Evolutionary conservation across 1,284 basidiomycete species (phyloP).

Genomic region (Schizophyllum commune): DNA sequence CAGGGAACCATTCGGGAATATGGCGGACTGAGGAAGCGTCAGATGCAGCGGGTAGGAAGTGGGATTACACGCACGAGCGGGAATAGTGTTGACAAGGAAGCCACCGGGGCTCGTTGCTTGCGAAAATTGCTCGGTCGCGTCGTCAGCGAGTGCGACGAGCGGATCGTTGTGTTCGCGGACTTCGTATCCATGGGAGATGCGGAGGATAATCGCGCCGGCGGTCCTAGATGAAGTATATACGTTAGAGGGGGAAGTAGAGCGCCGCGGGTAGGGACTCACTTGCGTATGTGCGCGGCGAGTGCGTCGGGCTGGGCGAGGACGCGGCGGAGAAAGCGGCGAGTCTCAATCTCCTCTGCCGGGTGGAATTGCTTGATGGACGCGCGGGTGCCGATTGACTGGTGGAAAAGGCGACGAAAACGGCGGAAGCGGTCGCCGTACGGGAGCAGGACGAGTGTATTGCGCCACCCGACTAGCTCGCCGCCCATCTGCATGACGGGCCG

Average conservation of each 20-base stretch:
- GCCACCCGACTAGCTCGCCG: slow-evolving; percentile 63
- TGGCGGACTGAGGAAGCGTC: slow-evolving; percentile 37
- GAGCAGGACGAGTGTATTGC: slow-evolving; percentile 49
- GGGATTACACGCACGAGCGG: slow-evolving; percentile 32
- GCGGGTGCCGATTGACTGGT: slow-evolving; percentile 48
- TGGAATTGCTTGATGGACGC: slow-evolving; percentile 41
- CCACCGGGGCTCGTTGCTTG: slow-evolving; percentile 47
- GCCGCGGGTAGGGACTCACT: slow-evolving; percentile 29
- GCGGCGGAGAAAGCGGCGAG: slow-evolving; percentile 46
- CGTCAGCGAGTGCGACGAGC: slow-evolving; percentile 48
- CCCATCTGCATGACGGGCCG: slow-evolving; percentile 53
- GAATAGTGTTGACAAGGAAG: slow-evolving; percentile 53
- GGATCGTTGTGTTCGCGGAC: slow-evolving; percentile 49
- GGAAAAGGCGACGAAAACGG: slow-evolving; percentile 51
- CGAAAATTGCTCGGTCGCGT: slow-evolving; percentile 52
- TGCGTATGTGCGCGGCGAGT: slow-evolving; percentile 46
- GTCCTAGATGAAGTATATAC: slow-evolving; percentile 27
- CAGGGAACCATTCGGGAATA: slow-evolving; percentile 58
- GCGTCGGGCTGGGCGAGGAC: slow-evolving; percentile 47
- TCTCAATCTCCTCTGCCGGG: slow-evolving; percentile 43
- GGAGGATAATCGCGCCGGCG: slow-evolving; percentile 50
- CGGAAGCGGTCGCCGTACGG: slow-evolving; percentile 58
- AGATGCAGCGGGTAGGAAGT: background rate
- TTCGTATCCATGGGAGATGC: slow-evolving; percentile 57
- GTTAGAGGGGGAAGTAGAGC: background rate